Percentiles rank a stretch among this genome's conserved stretches.
These are phyloP conservation scores for Anethum foeniculum DNA, from an alignment of 140 eudicot species.

Conservation along the genomic window DNA sequence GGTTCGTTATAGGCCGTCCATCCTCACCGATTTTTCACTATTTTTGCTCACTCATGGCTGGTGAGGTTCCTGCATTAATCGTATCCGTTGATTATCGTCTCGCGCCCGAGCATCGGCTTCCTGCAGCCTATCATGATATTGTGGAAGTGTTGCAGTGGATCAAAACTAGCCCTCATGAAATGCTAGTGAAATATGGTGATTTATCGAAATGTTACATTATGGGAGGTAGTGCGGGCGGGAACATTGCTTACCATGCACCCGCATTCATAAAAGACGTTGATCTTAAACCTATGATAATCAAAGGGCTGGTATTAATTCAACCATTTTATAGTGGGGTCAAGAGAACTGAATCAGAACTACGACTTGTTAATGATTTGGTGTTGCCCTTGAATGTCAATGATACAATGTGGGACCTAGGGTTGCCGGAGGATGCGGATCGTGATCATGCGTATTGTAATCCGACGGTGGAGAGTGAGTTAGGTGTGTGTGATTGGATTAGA, in stretches of 20 bases:
- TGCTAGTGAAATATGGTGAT: not conserved
- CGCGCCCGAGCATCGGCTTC: slow-evolving; percentile 7
- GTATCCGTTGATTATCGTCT: slow-evolving; percentile 7
- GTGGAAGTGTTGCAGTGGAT: not conserved
- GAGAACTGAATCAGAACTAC: slow-evolving; percentile 16
- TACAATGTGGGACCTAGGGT: slow-evolving; percentile 18
- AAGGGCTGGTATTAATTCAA: not conserved
- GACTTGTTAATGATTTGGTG: slow-evolving; percentile 11
- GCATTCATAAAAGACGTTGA: not conserved
- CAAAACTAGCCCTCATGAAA: not conserved
- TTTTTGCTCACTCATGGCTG: not conserved
- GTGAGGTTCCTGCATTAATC: not conserved
- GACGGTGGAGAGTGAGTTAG: not conserved
- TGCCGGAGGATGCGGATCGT: slow-evolving; percentile 18
- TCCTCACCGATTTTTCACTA: not conserved
- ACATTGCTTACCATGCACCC: not conserved
- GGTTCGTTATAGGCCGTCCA: not conserved
- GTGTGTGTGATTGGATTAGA: not conserved
- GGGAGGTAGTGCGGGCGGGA: slow-evolving; percentile 6
- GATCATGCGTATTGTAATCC: slow-evolving; percentile 26
- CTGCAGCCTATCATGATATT: not conserved
- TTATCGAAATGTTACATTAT: not conserved
- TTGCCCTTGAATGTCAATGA: slow-evolving; percentile 7
- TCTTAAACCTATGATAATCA: not conserved
- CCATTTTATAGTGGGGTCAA: slow-evolving; percentile 17